Evolutionary conservation across 2,329 filamentous ascomycete species (phyloP), one percentile per base, ranked within the genome.

Genomic region (Ophiocordyceps unilateralis): DNA sequence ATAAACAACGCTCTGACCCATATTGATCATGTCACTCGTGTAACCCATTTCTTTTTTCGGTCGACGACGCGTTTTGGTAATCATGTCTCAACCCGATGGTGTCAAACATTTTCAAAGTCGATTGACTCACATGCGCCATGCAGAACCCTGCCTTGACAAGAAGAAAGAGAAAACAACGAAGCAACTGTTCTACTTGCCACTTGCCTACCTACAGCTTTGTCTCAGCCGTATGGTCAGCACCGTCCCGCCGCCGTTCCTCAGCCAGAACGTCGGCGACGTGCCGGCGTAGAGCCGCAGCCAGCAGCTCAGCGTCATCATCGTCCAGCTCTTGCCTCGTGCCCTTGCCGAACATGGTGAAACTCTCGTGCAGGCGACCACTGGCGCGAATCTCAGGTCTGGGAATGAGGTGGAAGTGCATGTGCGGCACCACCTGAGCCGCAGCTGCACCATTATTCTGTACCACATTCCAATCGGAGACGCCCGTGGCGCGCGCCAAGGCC

Each of bases 401-500:
- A 28, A 98, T 93, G 42, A 96, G 73, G 53, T 98, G 91, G 58
- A 93, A 96, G 60, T 98, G 89, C 41, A 93, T 81, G 60, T 96
- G 89, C 20, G 83, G 82, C 2, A 96, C 87, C 15, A 94, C 86
- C 64, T 96, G 89, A 2, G 87, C 87, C 2, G 89, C 89, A 26
- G 86, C 76, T 4, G 79, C 79, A 15, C 89, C 86, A 53, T 95
- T 96, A 58, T 96, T 96, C 66, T 96, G 89, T 44, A 96, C 85
- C 24, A 96, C 78, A 60, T 98, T 98, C 82, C 89, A 96, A 63
- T 95, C 88, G 41, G 69, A 69, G 1, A 85, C 74, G 10, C 79
- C 81, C 2, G 80, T 83, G 1, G 78, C 76, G 42, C 68, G 69
- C 26, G 77, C 72, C 32, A 94, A 69, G 0, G 83, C 83, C 19